Evolutionary conservation across 768 basidiomycete genomes (phyloP), one percentile per base, ranked within the genome.

Genomic region (Auriscalpium microsporum): DNA sequence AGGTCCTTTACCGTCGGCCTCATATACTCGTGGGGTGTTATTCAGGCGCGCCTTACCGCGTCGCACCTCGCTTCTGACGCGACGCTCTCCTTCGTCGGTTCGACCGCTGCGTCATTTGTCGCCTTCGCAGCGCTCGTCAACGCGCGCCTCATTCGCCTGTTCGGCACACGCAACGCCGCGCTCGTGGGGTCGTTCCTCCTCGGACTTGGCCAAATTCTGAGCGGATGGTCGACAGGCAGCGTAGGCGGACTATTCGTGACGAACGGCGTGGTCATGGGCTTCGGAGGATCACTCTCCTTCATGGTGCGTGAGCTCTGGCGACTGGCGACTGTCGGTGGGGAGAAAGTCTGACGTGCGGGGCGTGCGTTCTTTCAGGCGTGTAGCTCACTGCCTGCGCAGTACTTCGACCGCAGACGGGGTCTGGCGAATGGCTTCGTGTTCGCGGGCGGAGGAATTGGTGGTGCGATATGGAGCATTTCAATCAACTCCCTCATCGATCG

Each of bases 341-440:
- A 50, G 35, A 36, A 45, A 28, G 3, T 28, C 49, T 36, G 33
- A 28, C 28, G 28, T 7, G 28, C 34, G 14, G 6, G 6, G 23
- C 4, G 38, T n/a, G 2, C 8, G 36, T 28, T 45, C 23, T 49
- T 10, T 36, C 56, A 63, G 67, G 63, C 58, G 56, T 70, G 70
- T 56, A 66, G 62, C 51, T 64, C 71, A 2, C 66, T 73, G 13
- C 68, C 69, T 19, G 60, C 70, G 0, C 73, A 70, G 36, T 72
- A 69, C 64, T 71, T 72, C 56, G 65, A 62, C 42, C 64, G 63
- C 53, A 63, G 57, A 28, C 67, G 67, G 5, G 70, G 69, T 9
- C 58, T 71, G 6, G 67, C 72, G 11, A 71, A 69, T 16, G 70
- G 68, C 38, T 58, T 72, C 45, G 71, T 71, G 9, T 69, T 71